Base-by-base conservation (phyloP, 108 stramenopile genomes). In the Epithemia pelagica region DNA sequence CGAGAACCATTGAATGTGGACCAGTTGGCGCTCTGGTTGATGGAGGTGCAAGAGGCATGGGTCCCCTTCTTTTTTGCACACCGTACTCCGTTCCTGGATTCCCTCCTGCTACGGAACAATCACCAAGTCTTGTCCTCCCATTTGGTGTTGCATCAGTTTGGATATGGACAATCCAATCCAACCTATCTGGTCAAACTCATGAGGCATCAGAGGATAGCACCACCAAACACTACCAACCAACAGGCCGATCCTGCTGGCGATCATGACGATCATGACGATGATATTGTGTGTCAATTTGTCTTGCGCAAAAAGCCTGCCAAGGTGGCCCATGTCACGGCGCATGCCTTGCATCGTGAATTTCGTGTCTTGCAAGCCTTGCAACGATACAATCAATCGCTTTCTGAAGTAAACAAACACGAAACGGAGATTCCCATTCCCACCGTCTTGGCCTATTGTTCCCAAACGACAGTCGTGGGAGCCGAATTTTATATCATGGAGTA, bases 401-500 rank as follows among this genome's bases (percentile, higher is more conserved):
- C 5, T 5, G 37, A 46, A 15, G n/a, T n/a, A n/a, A n/a, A n/a
- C n/a, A n/a, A n/a, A n/a, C n/a, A n/a, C n/a, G n/a, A n/a, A n/a
- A n/a, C n/a, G n/a, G n/a, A n/a, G n/a, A 89, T 99, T 23, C 98
- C 98, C 18, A 84, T 95, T 19, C 96, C 98, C 1, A 65, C 59
- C 52, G 76, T 84, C 24, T 89, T 82, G 56, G 78, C 82, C 10
- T 92, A 95, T 62, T 99, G 98, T 78, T 72, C 68, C 2, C 90
- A 96, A 58, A 54, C 54, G 31, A 52, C 68, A 8, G 73, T 99
- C 0, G 51, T 99, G 10, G 96, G 98, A n/a, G 80, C 96, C 0
- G 92, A 95, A 59, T 99, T 99, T 73, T 99, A 96, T 73, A 54
- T 97, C 10, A 96, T 98, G 98, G 90, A 95, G 54, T 97, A 78